Conservation (phyloP, 192 early-diverging fungal genomes). For the Backusella sp. region DNA sequence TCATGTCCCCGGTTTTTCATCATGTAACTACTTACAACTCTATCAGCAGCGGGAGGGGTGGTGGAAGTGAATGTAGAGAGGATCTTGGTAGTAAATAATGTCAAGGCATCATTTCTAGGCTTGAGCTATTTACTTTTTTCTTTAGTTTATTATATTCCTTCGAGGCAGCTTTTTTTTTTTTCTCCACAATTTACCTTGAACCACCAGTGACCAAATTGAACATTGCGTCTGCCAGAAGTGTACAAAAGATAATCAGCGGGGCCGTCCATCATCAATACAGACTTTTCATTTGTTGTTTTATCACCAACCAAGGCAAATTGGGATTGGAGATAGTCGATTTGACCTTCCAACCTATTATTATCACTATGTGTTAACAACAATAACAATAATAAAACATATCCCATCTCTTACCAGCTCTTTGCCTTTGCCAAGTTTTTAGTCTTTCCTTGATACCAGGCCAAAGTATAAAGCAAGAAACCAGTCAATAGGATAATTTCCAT, state of each 20-base stretch:
- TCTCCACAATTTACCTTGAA: constrained; percentile 34
- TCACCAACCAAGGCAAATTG: constrained; percentile 78
- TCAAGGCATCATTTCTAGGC: constrained; percentile 52
- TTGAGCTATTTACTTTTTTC: constrained; percentile 36
- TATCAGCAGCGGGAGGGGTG: constrained; percentile 33
- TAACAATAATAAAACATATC: no score
- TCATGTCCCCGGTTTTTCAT: constrained; percentile 24
- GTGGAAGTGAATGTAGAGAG: constrained; percentile 26
- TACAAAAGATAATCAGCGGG: constrained; percentile 75
- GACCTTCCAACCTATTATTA: constrained; percentile 28
- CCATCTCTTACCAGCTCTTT: constrained; percentile 38
- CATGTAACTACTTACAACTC: constrained; percentile 34
- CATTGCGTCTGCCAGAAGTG: constrained; percentile 68
- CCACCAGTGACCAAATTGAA: constrained; percentile 68
- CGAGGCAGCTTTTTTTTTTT: not conserved
- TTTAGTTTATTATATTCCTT: not conserved
- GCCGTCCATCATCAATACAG: constrained; percentile 63
- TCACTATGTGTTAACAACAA: not conserved
- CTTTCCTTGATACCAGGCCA: constrained; percentile 28
- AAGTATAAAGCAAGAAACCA: constrained; percentile 25
- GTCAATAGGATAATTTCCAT: constrained; percentile 26
- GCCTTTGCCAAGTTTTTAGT: constrained; percentile 35
- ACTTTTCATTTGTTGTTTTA: constrained; percentile 35
- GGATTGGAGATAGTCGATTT: constrained; percentile 36
- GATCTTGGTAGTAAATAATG: constrained; percentile 21